phyloP scores from a whole-genome alignment of 164 flowering plant genomes.

The Piper betle region DNA sequence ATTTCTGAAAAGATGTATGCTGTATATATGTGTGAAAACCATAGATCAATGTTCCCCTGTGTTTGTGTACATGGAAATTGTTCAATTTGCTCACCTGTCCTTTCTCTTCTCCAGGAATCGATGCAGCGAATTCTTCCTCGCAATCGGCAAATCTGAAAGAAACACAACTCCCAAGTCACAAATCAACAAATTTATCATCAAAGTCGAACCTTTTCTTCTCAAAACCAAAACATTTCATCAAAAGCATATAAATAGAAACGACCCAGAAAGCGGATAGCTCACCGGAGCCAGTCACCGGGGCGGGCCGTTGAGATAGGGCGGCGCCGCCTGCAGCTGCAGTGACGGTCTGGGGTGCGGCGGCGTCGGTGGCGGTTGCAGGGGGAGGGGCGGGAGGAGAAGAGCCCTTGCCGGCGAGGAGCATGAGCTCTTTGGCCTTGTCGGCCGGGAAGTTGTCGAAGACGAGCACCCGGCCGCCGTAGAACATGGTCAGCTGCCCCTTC shows the following conservation, averaged over 20 bases:
- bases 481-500: constrained; percentile 48
- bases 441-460: constrained; percentile 47
- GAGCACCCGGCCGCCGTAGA: constrained; percentile 48
- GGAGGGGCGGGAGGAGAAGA: no score
- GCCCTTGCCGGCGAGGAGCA: constrained; percentile 41
- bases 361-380: no score
- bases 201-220: neutral
- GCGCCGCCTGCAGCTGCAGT: no score
- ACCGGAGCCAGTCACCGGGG: constrained; percentile 4
- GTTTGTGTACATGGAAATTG: no score
- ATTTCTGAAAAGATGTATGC: no score
- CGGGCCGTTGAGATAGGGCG: neutral
- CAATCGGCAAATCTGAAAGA: constrained; percentile 52
- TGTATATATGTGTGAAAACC: no score
- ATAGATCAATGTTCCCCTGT: no score
- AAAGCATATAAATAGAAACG: neutral
- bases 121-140: constrained; percentile 65
- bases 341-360: neutral
- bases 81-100: constrained; percentile 40
- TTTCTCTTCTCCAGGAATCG: constrained; percentile 86
- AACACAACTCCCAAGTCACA: neutral
- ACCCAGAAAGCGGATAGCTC: neutral
- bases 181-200: neutral
- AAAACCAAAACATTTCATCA: neutral
- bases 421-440: constrained; percentile 40